A percentile compares a stretch with the other conserved stretches of the same genome.
These are phyloP conservation scores for Cystobasidiopsis lactophilus DNA, from an alignment of 768 basidiomycete species.

Conservation along the genomic window DNA sequence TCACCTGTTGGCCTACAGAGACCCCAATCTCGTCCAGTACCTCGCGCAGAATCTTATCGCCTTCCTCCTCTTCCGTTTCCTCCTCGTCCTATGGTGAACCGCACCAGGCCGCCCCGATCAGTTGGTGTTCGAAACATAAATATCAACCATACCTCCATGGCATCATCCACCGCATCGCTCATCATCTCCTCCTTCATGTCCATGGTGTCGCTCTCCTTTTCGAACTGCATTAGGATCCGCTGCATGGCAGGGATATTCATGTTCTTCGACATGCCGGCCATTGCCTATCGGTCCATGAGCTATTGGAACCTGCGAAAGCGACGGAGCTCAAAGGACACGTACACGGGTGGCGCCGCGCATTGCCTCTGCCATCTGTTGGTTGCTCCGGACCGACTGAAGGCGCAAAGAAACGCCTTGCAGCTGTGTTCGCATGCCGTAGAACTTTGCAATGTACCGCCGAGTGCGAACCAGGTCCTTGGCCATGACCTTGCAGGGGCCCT, in stretches of 20 bases:
- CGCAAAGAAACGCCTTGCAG: slow-evolving; percentile 84
- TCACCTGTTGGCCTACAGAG: slow-evolving; percentile 51
- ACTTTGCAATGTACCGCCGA: slow-evolving; percentile 84
- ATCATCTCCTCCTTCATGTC: slow-evolving; percentile 99
- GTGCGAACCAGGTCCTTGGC: slow-evolving; percentile 96
- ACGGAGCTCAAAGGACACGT: too few relatives aligned
- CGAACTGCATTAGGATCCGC: slow-evolving; percentile 93
- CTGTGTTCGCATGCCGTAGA: slow-evolving; percentile 97
- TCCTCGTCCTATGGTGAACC: slow-evolving; percentile 55
- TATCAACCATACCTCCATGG: slow-evolving; percentile 33
- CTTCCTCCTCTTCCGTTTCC: slow-evolving; percentile 88
- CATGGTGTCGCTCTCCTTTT: slow-evolving; percentile 92
- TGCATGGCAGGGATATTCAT: slow-evolving; percentile 87
- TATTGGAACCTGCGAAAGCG: background rate
- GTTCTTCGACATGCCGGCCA: slow-evolving; percentile 92
- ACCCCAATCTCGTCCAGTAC: slow-evolving; percentile 96
- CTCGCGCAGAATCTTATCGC: slow-evolving; percentile 83
- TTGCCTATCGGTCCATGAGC: slow-evolving; percentile 39
- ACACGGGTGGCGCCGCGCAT: slow-evolving; percentile 96
- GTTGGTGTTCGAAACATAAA: too few relatives aligned
- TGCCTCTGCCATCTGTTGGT: slow-evolving; percentile 97
- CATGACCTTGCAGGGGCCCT: slow-evolving; percentile 99
- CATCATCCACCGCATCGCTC: slow-evolving; percentile 94
- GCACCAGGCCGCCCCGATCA: too few relatives aligned
- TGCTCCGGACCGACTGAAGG: slow-evolving; percentile 87